Evolutionary conservation across 768 basidiomycete genomes (phyloP).

Genomic region (Leccinellum albellum): DNA sequence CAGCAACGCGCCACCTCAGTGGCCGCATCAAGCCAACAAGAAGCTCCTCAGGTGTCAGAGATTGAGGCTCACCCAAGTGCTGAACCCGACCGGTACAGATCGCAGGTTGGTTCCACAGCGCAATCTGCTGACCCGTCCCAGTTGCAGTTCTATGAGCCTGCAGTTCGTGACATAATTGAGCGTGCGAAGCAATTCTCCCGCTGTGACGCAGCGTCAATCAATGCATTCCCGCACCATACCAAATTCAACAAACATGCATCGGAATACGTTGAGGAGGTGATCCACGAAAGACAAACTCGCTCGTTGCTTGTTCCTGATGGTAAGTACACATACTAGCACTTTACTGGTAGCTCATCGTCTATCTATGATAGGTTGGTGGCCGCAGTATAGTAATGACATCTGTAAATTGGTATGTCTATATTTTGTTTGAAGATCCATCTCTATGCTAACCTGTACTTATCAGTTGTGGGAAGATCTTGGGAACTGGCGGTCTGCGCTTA

Average conservation of each 20-base stretch:
- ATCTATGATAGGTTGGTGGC: not conserved
- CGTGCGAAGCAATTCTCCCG: not conserved
- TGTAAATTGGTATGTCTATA: not conserved
- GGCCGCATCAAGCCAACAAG: not conserved
- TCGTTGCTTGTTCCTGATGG: too few relatives aligned
- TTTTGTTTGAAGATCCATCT: too few relatives aligned
- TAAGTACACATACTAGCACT: not conserved
- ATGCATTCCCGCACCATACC: not conserved
- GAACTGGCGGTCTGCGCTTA: not conserved
- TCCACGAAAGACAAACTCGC: too few relatives aligned
- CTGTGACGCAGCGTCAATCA: not conserved
- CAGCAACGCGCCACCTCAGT: not conserved
- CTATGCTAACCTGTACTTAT: too few relatives aligned
- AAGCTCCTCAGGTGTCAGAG: not conserved
- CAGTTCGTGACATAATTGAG: not conserved
- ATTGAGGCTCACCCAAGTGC: not conserved
- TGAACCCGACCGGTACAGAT: not conserved
- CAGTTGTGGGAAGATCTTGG: conserved; percentile 1
- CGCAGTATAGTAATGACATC: not conserved
- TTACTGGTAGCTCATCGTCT: not conserved
- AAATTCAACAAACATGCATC: too few relatives aligned
- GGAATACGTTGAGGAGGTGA: too few relatives aligned
- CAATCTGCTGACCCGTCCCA: not conserved
- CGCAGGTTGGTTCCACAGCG: not conserved
- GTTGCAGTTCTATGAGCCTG: not conserved